Evolutionary conservation across 352 stramenopile species (phyloP).

Genomic region (Globisporangium orthogonon): DNA sequence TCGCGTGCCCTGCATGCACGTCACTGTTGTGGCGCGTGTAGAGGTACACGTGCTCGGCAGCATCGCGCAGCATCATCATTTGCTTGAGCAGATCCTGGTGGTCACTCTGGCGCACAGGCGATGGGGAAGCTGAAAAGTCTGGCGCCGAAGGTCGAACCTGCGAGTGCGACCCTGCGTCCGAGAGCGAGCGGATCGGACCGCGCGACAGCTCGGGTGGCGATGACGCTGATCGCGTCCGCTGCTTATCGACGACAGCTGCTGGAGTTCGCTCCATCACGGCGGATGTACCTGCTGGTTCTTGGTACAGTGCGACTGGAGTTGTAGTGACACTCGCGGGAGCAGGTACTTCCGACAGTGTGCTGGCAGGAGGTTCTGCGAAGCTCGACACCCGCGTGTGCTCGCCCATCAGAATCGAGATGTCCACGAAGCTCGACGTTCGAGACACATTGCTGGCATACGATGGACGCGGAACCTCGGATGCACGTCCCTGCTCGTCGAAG

Average conservation of each 20-base stretch:
- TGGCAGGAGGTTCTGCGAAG: neutral
- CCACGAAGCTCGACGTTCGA: neutral
- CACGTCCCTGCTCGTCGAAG: constrained; percentile 9
- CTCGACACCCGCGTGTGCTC: neutral
- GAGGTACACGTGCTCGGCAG: constrained; percentile 39
- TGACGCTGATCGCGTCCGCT: constrained; percentile 1
- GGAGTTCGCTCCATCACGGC: too few relatives aligned
- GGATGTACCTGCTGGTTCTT: too few relatives aligned
- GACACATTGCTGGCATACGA: constrained; percentile 2
- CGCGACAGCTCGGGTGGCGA: constrained; percentile 1
- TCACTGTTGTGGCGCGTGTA: constrained; percentile 26
- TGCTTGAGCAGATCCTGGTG: constrained; percentile 17
- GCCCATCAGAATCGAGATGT: neutral
- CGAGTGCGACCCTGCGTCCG: neutral
- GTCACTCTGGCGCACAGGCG: neutral
- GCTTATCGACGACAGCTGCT: neutral
- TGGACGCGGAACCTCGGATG: constrained; percentile 8
- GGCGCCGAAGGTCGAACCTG: neutral
- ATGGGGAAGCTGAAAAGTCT: neutral
- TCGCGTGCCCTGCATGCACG: constrained; percentile 5
- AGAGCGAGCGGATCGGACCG: constrained; percentile 1
- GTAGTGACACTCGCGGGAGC: neutral
- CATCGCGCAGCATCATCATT: constrained; percentile 36
- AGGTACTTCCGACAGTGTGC: neutral
- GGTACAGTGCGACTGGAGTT: neutral